Base-by-base conservation (phyloP, 2,329 filamentous ascomycete genomes). In the Macrophomina pseudophaseolina region DNA sequence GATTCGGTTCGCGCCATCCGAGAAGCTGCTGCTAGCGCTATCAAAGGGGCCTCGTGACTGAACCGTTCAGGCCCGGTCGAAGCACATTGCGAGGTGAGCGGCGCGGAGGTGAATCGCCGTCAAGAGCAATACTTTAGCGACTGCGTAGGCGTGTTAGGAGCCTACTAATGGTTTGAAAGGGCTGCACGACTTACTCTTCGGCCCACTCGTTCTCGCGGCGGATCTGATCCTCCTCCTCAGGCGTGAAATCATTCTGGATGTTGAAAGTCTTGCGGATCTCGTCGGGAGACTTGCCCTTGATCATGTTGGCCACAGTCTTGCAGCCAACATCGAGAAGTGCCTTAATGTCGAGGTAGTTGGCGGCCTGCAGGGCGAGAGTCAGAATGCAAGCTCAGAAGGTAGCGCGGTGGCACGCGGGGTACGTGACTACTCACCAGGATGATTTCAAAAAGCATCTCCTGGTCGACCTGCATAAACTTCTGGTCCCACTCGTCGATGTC, bases 281-380 rank as follows among this genome's bases (percentile, higher is more conserved):
- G 80, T 99, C 95, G 3, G 95, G 95, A 0, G 93, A 97, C 87
- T 99, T 99, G 83, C 95, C 95, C 91, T 99, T 99, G 86, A 99
- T 99, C 95, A 99, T 99, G 83, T 99, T 99, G 69, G 95, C 95
- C 16, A 99, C 95, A 0, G 95, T 99, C 88, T 99, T 99, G 88
- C 95, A 99, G 69, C 95, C 95, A 68, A 98, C 94, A 71, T 99
- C 95, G 33, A 99, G 90, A 1, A 99, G 91, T 1, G 93, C 91
- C 87, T 98, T 99, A 85, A 99, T 99, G 73, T 99, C 95, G 68
- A 99, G 90, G 80, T 98, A 99, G 86, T 99, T 99, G 74, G 94
- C 93, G 3, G 95, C 95, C 92, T 95, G 71, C 5, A 28, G 8
- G 16, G 42, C 11, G 32, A 53, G 12, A 12, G 28, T 35, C 2